Base-by-base conservation (phyloP, 1,284 basidiomycete genomes). In the Ceratobasidium sp. region DNA sequence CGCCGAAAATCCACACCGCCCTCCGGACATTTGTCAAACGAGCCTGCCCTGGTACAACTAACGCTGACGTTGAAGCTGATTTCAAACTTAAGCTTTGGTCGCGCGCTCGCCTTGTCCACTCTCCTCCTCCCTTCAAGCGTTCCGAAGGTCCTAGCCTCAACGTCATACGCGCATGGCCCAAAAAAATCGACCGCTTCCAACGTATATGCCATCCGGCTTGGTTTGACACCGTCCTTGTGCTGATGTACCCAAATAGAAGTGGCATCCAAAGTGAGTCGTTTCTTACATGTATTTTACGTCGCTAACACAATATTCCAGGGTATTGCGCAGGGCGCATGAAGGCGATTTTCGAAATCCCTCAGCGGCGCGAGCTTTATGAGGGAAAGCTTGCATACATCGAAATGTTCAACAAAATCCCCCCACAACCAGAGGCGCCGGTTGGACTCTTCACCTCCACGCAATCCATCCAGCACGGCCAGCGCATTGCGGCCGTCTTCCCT, bases 201-300 rank as follows among this genome's bases (percentile, higher is more conserved):
- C 15, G 71, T 13, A 42, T 61, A 7, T 9, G 44, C 13, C n/a
- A 58, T 10, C 56, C 42, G 1, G 56, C 56, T 2, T 58, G 58
- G 1, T 73, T 73, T 23, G 71, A 73, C 33, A 67, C 64, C 26
- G 42, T 67, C n/a, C 20, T 67, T 2, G 39, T 67, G 13, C n/a
- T 49, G 18, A n/a, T 39, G 39, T 4, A n/a, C 15, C 33, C 13
- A 12, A 63, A 10, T 13, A 15, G 1, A n/a, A 20, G 28, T 1
- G 67, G 67, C 3, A 42, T 69, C 2, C 67, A 69, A 23, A 33
- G 53, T 69, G n/a, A 69, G 67, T 69, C 1, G 23, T 18, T 44
- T 15, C 26, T 68, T 53, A 10, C 15, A 15, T 12, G 10, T 46
- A 12, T 12, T 15, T 42, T 23, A 23, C 12, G 2, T 4, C 2